These are phyloP conservation scores for Calocera viscosa DNA, from an alignment of 768 basidiomycete species.

Conservation along the genomic window DNA sequence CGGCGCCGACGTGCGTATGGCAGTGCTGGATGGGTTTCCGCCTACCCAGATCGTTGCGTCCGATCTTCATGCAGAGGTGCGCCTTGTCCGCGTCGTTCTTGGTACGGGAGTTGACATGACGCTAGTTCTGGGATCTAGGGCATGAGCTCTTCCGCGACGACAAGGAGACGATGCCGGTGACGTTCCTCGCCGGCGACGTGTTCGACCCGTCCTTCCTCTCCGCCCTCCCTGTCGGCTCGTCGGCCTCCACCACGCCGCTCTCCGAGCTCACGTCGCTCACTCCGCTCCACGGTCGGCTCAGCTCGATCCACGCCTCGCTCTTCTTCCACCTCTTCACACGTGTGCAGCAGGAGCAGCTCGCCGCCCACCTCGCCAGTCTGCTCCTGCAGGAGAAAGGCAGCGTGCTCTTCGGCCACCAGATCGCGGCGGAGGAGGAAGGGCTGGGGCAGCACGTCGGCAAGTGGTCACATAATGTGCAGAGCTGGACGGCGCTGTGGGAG, in stretches of 20 bases:
- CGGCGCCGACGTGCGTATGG: conserved; percentile 15
- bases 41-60: conserved; percentile 12
- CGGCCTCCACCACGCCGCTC: conserved; percentile 9
- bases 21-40: conserved; percentile 15
- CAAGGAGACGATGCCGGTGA: conserved; percentile 11
- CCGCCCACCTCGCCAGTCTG: conserved; percentile 22
- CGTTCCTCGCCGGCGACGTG: conserved; percentile 15
- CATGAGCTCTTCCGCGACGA: conserved; percentile 16
- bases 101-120: neutral
- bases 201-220: conserved; percentile 12
- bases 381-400: conserved; percentile 24
- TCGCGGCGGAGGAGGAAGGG: conserved; percentile 10
- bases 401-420: conserved; percentile 26
- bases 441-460: neutral
- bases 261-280: conserved; percentile 13
- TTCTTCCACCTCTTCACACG: conserved; percentile 35
- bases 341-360: conserved; percentile 21
- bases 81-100: neutral
- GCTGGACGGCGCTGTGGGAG: neutral
- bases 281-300: conserved; percentile 17
- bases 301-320: conserved; percentile 38
- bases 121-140: conserved; percentile 17
- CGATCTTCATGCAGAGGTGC: conserved; percentile 13
- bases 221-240: neutral
- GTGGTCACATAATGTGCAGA: neutral